These are phyloP conservation scores for Podospora bellae-mahoneyi DNA, from an alignment of 495 filamentous ascomycete species.

Conservation along the genomic window DNA sequence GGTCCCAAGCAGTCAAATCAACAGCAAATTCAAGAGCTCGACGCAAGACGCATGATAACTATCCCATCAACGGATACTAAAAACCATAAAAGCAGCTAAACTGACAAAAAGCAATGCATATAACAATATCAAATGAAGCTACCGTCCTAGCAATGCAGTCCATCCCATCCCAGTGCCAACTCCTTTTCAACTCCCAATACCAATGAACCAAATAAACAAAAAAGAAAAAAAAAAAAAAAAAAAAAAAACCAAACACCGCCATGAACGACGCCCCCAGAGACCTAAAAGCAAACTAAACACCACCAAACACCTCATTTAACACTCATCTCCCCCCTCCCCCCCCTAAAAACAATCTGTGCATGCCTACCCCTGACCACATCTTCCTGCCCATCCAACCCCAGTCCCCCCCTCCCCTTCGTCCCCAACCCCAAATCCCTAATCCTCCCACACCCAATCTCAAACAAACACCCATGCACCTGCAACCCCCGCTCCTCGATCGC, in stretches of 20 bases:
- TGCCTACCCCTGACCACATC: constrained; percentile 47
- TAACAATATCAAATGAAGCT: not conserved
- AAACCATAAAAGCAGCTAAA: not conserved
- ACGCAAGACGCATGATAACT: not conserved
- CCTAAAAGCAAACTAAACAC: not conserved
- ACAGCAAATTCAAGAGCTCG: not conserved
- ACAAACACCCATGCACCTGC: constrained; percentile 68
- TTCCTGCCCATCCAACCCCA: constrained; percentile 16
- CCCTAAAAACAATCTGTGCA: constrained; percentile 48
- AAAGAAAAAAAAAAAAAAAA: too few species aligned
- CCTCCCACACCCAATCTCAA: constrained; percentile 60
- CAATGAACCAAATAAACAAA: not conserved
- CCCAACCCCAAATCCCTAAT: constrained; percentile 57
- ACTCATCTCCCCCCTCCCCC: constrained; percentile 33
- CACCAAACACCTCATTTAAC: constrained; percentile 15
- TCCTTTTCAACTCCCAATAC: not conserved
- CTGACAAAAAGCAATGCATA: not conserved
- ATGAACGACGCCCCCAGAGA: not conserved
- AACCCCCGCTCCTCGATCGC: constrained; percentile 67
- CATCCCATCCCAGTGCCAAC: not conserved
- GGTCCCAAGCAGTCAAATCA: not conserved
- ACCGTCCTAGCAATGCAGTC: not conserved
- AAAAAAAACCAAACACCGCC: not conserved
- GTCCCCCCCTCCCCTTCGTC: constrained; percentile 31
- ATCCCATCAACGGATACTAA: not conserved